Evolutionary conservation across 805 yeast species (phyloP).

Genomic region (Candida ficus): DNA sequence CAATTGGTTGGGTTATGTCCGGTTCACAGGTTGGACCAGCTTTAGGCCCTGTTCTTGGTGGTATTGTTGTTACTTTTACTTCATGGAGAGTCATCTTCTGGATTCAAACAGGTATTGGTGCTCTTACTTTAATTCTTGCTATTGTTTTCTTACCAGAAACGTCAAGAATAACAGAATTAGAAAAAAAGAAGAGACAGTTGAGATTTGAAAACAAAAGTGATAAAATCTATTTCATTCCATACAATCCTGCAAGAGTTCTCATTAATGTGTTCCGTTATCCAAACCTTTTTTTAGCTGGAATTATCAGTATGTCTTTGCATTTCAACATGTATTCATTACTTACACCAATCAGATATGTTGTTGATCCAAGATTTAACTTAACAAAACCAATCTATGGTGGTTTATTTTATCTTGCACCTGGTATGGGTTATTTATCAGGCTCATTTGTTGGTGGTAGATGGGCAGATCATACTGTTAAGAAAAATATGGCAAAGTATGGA

Average conservation of each 20-base stretch:
- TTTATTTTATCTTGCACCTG: constrained; percentile 52
- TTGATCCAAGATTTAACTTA: constrained; percentile 50
- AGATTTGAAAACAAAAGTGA: constrained; percentile 38
- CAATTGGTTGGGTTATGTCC: constrained; percentile 42
- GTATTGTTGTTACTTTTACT: constrained; percentile 44
- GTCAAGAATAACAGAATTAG: constrained; percentile 27
- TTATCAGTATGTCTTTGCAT: constrained; percentile 38
- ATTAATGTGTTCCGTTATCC: constrained; percentile 34
- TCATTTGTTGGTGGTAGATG: constrained; percentile 47
- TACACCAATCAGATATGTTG: constrained; percentile 52
- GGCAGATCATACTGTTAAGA: constrained; percentile 44
- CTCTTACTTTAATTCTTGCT: constrained; percentile 29
- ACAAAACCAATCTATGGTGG: constrained; percentile 45
- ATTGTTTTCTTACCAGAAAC: constrained; percentile 44
- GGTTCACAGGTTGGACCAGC: constrained; percentile 54
- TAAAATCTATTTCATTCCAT: constrained; percentile 21
- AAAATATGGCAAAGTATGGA: constrained; percentile 34
- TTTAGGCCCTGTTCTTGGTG: constrained; percentile 50
- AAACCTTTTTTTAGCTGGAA: constrained; percentile 38
- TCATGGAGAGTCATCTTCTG: constrained; percentile 51
- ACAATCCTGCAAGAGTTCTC: constrained; percentile 1
- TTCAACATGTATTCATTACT: constrained; percentile 48
- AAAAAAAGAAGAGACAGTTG: constrained; percentile 24
- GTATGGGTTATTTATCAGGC: constrained; percentile 47
- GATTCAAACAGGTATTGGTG: constrained; percentile 42